Evolutionary conservation across 202 grass and related monocot species (phyloP), one percentile per base, ranked within the genome.

Genomic region (Eragrostis tef): DNA sequence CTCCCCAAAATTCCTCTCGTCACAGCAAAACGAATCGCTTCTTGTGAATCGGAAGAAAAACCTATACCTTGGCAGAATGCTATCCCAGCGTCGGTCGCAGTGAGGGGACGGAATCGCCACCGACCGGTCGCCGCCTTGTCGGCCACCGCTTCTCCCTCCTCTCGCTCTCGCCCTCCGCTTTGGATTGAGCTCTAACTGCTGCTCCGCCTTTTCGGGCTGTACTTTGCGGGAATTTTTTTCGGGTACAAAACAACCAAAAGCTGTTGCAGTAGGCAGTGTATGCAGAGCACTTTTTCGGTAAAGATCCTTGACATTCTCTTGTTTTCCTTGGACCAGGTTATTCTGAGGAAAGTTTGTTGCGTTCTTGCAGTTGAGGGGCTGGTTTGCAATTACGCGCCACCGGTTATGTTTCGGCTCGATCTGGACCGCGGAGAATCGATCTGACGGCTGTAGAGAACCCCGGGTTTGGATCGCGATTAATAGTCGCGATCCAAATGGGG

Each of bases 121-220:
- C 83, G 73, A 68, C 77, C 9, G 8, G 19, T 16, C 48, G 10
- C 16, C 48, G 34, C 34, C 34, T 39, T 39, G 34, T 39, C 34
- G n/a, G 24, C 36, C 65, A 21, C 25, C 4, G 34, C n/a, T n/a
- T n/a, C n/a, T n/a, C n/a, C n/a, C n/a, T n/a, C n/a, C n/a, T n/a
- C n/a, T n/a, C n/a, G n/a, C 34, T 39, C 5, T 10, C 22, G 16
- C 34, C n/a, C n/a, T 56, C 49, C 31, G 11, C 39, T 54, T 44
- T 15, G 26, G 64, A 7, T 85, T 85, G 56, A 48, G 71, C 79
- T 81, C 67, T 26, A 66, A 59, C 83, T 78, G 74, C 68, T 16
- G 69, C 68, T 16, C 69, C 3, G 34, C 34, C 24, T 22, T 81
- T 51, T 70, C 36, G 46, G 43, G 22, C n/a, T 73, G 54, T 82